Evolutionary conservation across 2,329 filamentous ascomycete genomes (phyloP).

Genomic region (Nemania bipapillata): DNA sequence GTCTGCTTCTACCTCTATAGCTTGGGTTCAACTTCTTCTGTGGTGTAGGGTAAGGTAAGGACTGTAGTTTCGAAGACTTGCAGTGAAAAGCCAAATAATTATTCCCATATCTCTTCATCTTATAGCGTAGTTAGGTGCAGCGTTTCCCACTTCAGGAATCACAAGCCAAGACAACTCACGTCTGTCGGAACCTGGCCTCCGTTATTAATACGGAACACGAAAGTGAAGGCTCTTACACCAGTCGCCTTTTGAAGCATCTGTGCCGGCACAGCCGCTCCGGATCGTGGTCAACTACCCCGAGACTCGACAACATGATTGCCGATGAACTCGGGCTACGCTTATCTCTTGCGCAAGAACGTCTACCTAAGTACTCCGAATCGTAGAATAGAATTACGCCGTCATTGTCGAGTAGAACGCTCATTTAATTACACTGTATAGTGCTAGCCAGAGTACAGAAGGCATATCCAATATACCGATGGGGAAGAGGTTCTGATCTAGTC

Average conservation of each 20-base stretch:
- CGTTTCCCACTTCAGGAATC: background rate
- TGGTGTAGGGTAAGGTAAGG: background rate
- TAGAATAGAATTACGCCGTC: background rate
- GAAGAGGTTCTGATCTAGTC: background rate
- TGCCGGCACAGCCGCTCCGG: background rate
- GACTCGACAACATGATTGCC: background rate
- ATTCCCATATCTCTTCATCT: background rate
- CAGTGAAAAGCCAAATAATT: background rate
- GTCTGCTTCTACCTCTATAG: background rate
- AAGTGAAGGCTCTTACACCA: background rate
- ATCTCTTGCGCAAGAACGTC: background rate
- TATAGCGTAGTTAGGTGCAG: background rate
- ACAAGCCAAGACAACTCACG: background rate
- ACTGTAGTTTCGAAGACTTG: background rate
- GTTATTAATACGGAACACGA: slow-evolving; percentile 7
- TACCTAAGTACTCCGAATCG: background rate
- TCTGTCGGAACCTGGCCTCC: slow-evolving; percentile 12
- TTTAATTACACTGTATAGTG: background rate
- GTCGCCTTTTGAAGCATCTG: background rate
- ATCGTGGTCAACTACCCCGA: slow-evolving; percentile 21
- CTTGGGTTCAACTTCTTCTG: background rate
- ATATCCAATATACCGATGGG: background rate
- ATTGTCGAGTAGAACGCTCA: background rate
- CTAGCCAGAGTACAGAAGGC: background rate
- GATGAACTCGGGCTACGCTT: background rate